Evolutionary conservation across 306 rosid genomes (phyloP), one percentile per base, ranked within the genome.

Genomic region (Rubus parviflorus): DNA sequence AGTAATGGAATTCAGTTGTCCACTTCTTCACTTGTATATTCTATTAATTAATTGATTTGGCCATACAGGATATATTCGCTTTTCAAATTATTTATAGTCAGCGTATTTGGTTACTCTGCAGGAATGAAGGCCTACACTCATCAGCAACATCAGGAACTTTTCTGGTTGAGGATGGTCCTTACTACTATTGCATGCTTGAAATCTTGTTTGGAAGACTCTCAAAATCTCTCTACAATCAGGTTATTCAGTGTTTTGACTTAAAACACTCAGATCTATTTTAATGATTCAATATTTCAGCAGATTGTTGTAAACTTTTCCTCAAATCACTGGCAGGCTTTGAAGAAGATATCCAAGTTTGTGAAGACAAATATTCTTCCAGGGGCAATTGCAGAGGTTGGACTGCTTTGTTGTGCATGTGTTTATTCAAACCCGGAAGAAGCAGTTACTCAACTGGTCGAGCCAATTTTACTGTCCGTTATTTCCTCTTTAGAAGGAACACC

Each of bases 341-440:
- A 91, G 86, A 92, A 92, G 90, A 84, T 92, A 81, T 92, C 98
- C 73, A 91, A 96, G 83, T 96, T 96, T 89, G 94, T 96, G 77
- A 88, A 85, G 86, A 92, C 99, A 82, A 92, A 96, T 85, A 96
- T 92, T 83, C 99, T 96, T 82, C 99, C 96, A 13, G 99, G 98
- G 79, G 98, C 98, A 85, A 80, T 91, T 80, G 94, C 96, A 58
- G 99, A 96, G 93, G 99, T 96, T 83, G 99, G 98, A 80, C 87
- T 96, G 80, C 98, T 96, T 77, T 96, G 96, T 86, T 96, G 98
- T 81, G 96, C 99, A 53, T 92, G 98, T 75, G 88, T 96, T 73
- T 97, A 92, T 82, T 88, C 99, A 0, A 90, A 96, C 80, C 96
- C 99, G 35, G 96, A 92, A 82, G 99, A 87, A 85, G 96, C 98